A percentile compares a stretch with the other conserved stretches of the same genome.
These are phyloP conservation scores for Coelastrella sp. DNA, from an alignment of 139 green algal species.

Conservation along the genomic window DNA sequence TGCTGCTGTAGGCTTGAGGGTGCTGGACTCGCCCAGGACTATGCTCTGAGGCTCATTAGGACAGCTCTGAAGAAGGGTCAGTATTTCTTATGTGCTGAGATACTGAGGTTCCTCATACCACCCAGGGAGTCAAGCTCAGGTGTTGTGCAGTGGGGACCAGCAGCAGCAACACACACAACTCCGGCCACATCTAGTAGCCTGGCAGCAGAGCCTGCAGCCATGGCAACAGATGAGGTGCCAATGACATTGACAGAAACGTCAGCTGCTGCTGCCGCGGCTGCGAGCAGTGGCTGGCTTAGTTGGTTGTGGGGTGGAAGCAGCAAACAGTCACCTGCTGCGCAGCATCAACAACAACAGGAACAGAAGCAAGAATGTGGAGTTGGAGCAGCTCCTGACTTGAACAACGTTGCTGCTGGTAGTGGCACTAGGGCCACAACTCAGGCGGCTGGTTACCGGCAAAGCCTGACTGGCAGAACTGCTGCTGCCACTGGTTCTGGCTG, in stretches of 20 bases:
- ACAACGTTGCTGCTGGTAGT: background rate
- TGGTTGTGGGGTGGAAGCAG: slow-evolving; percentile 49
- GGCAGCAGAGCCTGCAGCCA: background rate
- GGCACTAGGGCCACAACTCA: background rate
- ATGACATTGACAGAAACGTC: background rate
- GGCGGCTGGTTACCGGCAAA: background rate
- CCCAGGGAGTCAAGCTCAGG: slow-evolving; percentile 52
- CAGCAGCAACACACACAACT: too few species aligned
- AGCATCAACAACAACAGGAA: slow-evolving; percentile 35
- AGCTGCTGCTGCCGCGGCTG: background rate
- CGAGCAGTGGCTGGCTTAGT: slow-evolving; percentile 51
- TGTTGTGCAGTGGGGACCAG: slow-evolving; percentile 6
- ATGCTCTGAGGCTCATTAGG: slow-evolving; percentile 76
- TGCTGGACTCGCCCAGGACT: slow-evolving; percentile 56
- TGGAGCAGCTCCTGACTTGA: background rate
- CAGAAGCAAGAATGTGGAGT: slow-evolving; percentile 1
- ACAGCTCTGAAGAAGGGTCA: slow-evolving; percentile 64
- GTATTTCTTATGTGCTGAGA: slow-evolving; percentile 82
- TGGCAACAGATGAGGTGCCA: background rate
- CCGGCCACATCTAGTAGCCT: background rate
- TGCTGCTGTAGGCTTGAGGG: slow-evolving; percentile 78
- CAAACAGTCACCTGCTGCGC: slow-evolving; percentile 8
- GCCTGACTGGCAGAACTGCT: background rate
- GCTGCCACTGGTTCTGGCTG: background rate
- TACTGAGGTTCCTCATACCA: slow-evolving; percentile 85